A percentile compares a stretch with the other conserved stretches of the same genome.
Conservation (phyloP, 2,329 filamentous ascomycete species). For the Trichophyton verrucosum region DNA sequence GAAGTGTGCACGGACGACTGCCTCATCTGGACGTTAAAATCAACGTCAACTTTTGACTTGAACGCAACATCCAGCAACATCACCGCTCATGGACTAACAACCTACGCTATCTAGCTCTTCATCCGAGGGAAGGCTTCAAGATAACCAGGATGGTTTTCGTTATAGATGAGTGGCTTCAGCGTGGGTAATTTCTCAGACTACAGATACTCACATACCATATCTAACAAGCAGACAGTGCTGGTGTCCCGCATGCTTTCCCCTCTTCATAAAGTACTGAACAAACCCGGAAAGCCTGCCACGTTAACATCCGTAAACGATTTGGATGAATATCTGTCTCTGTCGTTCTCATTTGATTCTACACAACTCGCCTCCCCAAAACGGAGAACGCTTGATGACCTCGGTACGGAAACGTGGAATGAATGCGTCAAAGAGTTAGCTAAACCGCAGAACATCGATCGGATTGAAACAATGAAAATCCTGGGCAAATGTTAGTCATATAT, state of each 20-base stretch:
- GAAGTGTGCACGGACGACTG: background rate
- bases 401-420: constrained; percentile 29
- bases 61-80: background rate
- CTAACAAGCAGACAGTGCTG: background rate
- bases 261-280: background rate
- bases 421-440: constrained; percentile 18
- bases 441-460: constrained; percentile 12
- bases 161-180: no score
- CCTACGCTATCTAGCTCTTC: background rate
- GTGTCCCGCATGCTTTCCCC: background rate
- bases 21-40: background rate
- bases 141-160: background rate
- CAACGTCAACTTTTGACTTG: background rate
- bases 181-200: background rate
- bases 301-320: background rate
- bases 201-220: background rate
- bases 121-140: background rate
- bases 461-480: background rate
- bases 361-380: background rate
- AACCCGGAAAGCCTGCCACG: no score
- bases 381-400: constrained; percentile 20
- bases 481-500: background rate
- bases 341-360: background rate
- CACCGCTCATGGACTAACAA: background rate
- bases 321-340: background rate